Conservation (phyloP, 495 filamentous ascomycete species). For the Penicillium tannophilum region DNA sequence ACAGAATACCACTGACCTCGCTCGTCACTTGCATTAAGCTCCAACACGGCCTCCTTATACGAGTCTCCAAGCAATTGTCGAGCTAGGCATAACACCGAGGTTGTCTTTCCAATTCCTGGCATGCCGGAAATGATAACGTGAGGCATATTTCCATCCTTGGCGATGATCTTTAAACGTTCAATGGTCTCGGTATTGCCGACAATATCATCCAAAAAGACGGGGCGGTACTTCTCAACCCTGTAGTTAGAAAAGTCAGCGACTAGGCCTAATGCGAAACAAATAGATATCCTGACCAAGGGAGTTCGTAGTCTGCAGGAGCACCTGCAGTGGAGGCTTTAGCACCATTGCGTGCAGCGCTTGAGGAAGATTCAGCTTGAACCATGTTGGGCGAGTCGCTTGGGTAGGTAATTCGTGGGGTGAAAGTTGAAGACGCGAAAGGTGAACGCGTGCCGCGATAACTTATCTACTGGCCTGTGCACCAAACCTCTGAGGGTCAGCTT, state of each 20-base stretch:
- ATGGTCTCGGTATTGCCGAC: constrained; percentile 98
- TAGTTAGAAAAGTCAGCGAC: constrained; percentile 13
- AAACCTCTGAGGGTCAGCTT: background rate
- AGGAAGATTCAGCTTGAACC: constrained; percentile 74
- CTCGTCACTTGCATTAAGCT: constrained; percentile 95
- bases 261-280: constrained; percentile 7
- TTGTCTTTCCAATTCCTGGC: constrained; percentile 99
- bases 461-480: constrained; percentile 19
- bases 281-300: constrained; percentile 73
- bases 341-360: constrained; percentile 67
- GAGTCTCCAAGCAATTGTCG: constrained; percentile 88
- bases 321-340: constrained; percentile 64
- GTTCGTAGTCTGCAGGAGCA: constrained; percentile 71
- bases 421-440: constrained; percentile 33
- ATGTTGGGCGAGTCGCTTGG: constrained; percentile 26
- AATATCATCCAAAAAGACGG: constrained; percentile 90
- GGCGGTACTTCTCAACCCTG: constrained; percentile 99
- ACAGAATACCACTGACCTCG: constrained; percentile 56
- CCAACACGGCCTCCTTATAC: constrained; percentile 97
- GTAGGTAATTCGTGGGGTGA: constrained; percentile 6
- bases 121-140: constrained; percentile 99
- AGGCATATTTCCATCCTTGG: constrained; percentile 98
- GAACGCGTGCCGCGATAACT: constrained; percentile 25
- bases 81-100: constrained; percentile 90
- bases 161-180: constrained; percentile 97